phyloP scores from a whole-genome alignment of 345 rosid species.

The Tarenaya hassleriana region DNA sequence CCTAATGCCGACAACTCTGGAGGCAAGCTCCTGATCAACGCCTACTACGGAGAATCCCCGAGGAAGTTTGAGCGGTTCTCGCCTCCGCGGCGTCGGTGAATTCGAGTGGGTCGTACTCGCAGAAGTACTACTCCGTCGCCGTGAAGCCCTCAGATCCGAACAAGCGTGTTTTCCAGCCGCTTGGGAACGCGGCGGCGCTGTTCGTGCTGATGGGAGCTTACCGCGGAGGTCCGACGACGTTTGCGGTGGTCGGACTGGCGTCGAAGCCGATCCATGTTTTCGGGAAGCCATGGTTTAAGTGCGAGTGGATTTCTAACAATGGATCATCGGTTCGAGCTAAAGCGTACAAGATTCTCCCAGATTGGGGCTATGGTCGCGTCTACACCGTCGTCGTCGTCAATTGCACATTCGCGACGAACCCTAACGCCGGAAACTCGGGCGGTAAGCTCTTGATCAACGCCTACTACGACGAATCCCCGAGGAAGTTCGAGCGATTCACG shows the following conservation, averaged over 20 bases:
- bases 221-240: constrained; percentile 69
- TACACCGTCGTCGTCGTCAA: constrained; percentile 85
- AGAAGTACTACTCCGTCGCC: constrained; percentile 25
- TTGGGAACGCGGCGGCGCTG: constrained; percentile 72
- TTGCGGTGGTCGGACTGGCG: constrained; percentile 72
- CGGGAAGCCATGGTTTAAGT: constrained; percentile 68
- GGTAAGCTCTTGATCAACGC: constrained; percentile 57
- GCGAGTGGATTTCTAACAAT: constrained; percentile 71
- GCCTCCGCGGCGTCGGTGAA: constrained; percentile 15
- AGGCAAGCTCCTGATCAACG: constrained; percentile 61
- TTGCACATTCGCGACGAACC: constrained; percentile 51
- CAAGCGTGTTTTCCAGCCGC: constrained; percentile 61
- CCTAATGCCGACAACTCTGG: constrained; percentile 60
- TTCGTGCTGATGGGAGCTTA: constrained; percentile 87
- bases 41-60: constrained; percentile 53
- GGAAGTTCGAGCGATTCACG: constrained; percentile 44
- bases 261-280: constrained; percentile 73
- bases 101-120: constrained; percentile 4
- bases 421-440: constrained; percentile 58
- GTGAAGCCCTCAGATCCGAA: constrained; percentile 37
- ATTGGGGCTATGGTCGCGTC: constrained; percentile 92
- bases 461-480: constrained; percentile 48
- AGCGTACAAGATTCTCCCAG: constrained; percentile 74
- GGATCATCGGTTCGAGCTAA: constrained; percentile 50
- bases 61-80: constrained; percentile 48